Base-by-base conservation (phyloP, 75 land plant genomes). In the Isoetes taiwanensis region DNA sequence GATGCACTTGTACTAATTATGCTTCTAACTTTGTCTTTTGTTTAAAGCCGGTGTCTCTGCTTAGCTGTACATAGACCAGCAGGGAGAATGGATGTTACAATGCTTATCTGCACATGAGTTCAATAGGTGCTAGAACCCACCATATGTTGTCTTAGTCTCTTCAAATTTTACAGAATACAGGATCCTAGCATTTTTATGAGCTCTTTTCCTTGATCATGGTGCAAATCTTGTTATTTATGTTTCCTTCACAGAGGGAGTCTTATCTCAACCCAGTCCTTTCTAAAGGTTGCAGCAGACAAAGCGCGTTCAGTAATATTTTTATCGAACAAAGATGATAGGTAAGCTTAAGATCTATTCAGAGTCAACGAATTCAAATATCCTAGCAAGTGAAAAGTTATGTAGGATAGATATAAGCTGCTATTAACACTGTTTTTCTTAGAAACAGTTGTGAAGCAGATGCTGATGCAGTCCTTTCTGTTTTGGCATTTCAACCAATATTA, bases 371-470 rank as follows among this genome's bases (percentile, higher is more conserved):
- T 63, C 56, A 59, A 2, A 63, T 32, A 23, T 20, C n/a, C 1
- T 32, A 34, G 2, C 28, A 29, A n/a, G 54, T 31, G 29, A 32
- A 64, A 43, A 23, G 43, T 39, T 62, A 10, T 30, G 26, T 32
- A 46, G 0, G 0, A 30, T 33, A 41, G 43, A 33, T 41, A n/a
- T 28, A 32, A 1, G 29, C 59, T 42, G 32, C 58, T n/a, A n/a
- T n/a, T n/a, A n/a, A n/a, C n/a, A n/a, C n/a, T n/a, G n/a, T n/a
- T n/a, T n/a, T n/a, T n/a, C n/a, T n/a, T n/a, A n/a, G n/a, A n/a
- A n/a, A n/a, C n/a, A 88, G 95, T 72, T 84, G 84, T 71, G 95
- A 84, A 72, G 80, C 86, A 68, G 85, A 88, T 67, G 82, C 89
- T 5, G 95, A 84, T 76, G 79, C 83, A 35, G 86, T 84, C 61